These are phyloP conservation scores for Paecilomyces niveus DNA, from an alignment of 2,329 filamentous ascomycete genomes.

Conservation along the genomic window DNA sequence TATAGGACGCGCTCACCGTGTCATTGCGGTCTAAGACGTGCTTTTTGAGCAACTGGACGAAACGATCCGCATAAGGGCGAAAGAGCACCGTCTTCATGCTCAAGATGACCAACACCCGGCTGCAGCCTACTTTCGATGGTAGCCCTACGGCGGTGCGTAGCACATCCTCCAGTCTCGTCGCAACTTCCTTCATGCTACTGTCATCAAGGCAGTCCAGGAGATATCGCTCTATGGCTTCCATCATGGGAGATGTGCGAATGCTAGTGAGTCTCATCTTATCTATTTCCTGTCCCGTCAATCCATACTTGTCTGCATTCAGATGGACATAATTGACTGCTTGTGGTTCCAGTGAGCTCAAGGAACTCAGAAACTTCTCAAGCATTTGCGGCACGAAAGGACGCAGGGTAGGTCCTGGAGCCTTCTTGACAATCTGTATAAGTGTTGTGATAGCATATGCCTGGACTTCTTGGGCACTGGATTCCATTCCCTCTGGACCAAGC, in stretches of 20 bases:
- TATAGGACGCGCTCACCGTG: constrained; percentile 85
- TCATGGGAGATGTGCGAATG: constrained; percentile 80
- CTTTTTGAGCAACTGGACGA: constrained; percentile 72
- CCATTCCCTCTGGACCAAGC: constrained; percentile 78
- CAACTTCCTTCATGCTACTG: constrained; percentile 66
- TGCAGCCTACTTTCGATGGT: constrained; percentile 89
- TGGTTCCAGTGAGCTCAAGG: constrained; percentile 82
- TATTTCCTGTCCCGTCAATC: constrained; percentile 80
- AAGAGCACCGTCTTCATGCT: constrained; percentile 72
- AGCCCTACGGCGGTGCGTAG: constrained; percentile 85
- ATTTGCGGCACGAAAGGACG: constrained; percentile 75
- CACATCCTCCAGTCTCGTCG: constrained; percentile 64
- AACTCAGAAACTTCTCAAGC: constrained; percentile 69
- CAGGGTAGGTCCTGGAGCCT: constrained; percentile 66
- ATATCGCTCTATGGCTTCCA: constrained; percentile 83
- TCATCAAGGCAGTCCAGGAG: constrained; percentile 72
- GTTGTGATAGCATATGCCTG: constrained; percentile 76
- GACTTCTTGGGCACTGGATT: constrained; percentile 82
- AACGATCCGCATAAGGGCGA: constrained; percentile 64
- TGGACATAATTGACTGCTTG: constrained; percentile 89
- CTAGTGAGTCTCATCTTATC: constrained; percentile 77
- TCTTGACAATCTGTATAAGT: constrained; percentile 82
- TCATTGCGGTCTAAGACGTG: constrained; percentile 87
- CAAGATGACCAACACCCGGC: constrained; percentile 74
- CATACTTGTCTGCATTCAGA: constrained; percentile 75